Evolutionary conservation across 345 rosid genomes (phyloP).

Genomic region (Nasturtium officinale): DNA sequence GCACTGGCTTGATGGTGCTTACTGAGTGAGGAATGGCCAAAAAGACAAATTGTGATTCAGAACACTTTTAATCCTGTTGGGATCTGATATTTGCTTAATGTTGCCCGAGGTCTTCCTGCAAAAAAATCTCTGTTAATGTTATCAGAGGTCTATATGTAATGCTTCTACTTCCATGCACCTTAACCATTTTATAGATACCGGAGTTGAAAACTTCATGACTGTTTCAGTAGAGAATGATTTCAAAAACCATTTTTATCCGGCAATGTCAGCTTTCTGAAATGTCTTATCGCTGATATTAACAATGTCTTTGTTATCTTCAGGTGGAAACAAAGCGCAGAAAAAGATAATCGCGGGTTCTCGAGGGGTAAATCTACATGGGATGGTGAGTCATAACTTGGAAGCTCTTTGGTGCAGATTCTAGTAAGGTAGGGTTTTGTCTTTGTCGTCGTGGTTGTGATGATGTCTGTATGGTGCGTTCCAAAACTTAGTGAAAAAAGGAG

Average conservation of each 20-base stretch:
- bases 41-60: conserved; percentile 4
- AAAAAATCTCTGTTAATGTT: conserved; percentile 20
- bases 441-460: conserved; percentile 35
- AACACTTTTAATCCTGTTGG: conserved; percentile 5
- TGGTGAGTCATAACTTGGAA: conserved; percentile 35
- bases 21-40: background rate
- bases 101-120: conserved; percentile 4
- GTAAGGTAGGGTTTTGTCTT: conserved; percentile 30
- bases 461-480: conserved; percentile 40
- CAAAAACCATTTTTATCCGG: background rate
- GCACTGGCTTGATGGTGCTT: conserved; percentile 8
- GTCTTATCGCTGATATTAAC: conserved; percentile 8
- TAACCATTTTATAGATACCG: background rate
- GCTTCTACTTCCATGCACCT: background rate
- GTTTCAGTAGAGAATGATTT: background rate
- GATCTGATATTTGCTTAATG: conserved; percentile 16
- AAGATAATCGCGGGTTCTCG: conserved; percentile 43
- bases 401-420: conserved; percentile 46
- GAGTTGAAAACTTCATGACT: background rate
- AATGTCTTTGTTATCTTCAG: conserved; percentile 39
- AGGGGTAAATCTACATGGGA: conserved; percentile 8
- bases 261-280: conserved; percentile 7
- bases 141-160: background rate
- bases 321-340: conserved; percentile 75
- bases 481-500: conserved; percentile 31